Conservation (phyloP, 164 flowering plant species). For the Magnolia sinica region DNA sequence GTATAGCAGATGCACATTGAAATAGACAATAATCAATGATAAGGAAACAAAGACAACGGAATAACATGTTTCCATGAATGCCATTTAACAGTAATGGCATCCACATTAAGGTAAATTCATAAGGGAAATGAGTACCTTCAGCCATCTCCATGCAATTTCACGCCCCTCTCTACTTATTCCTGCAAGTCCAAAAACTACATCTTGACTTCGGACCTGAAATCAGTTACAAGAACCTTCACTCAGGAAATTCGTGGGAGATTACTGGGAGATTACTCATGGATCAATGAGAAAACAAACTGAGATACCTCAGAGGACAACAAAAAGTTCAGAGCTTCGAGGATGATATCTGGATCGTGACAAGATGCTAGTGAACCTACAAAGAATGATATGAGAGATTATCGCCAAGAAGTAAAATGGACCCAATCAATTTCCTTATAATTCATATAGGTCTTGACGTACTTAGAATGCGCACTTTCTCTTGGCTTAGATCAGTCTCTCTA, state of each 20-base stretch:
- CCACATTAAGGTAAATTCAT: not conserved
- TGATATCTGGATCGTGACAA: slow-evolving; percentile 66
- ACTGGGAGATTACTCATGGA: not conserved
- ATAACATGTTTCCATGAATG: too few species aligned
- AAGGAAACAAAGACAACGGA: too few species aligned
- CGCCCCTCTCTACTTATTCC: slow-evolving; percentile 68
- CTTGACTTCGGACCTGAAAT: slow-evolving; percentile 87
- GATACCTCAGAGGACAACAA: slow-evolving; percentile 74
- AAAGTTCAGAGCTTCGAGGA: slow-evolving; percentile 83
- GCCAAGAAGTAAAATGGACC: not conserved
- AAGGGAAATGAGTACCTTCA: slow-evolving; percentile 50
- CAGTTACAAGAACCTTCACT: not conserved
- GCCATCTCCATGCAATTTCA: slow-evolving; percentile 91
- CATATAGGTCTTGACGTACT: slow-evolving; percentile 29
- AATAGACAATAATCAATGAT: too few species aligned
- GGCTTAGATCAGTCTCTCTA: slow-evolving; percentile 86
- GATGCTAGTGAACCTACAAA: slow-evolving; percentile 70
- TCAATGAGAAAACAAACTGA: not conserved
- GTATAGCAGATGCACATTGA: too few species aligned
- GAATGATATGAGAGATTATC: not conserved
- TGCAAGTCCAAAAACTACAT: slow-evolving; percentile 72
- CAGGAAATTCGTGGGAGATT: not conserved
- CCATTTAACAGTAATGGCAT: too few species aligned
- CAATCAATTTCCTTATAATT: not conserved
- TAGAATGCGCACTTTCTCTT: slow-evolving; percentile 83